Conservation (phyloP, 345 rosid species). For the Linum lewisii region DNA sequence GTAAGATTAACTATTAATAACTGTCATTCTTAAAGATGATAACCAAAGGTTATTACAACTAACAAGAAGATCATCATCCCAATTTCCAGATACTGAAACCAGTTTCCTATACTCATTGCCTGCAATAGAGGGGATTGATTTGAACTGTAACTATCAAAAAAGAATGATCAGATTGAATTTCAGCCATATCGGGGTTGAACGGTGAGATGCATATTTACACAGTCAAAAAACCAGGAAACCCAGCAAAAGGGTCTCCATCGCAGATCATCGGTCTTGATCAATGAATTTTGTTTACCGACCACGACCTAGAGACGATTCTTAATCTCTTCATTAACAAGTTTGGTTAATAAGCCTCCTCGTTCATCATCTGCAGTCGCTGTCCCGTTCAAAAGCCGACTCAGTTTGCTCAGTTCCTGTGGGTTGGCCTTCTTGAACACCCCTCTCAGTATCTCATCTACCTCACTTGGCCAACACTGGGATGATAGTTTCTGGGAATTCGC, state of each 20-base stretch:
- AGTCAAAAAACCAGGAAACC: background rate
- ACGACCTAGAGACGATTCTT: background rate
- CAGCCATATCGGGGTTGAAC: background rate
- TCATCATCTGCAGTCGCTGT: background rate
- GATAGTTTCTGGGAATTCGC: background rate
- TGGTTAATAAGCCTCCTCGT: background rate
- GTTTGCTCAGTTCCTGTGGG: background rate
- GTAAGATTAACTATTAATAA: too few species aligned
- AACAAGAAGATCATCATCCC: too few species aligned
- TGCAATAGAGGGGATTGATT: too few species aligned
- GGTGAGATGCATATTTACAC: background rate
- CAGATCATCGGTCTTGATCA: background rate
- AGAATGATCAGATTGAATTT: background rate
- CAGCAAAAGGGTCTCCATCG: background rate
- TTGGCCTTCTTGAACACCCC: constrained; percentile 1
- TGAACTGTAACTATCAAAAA: too few species aligned
- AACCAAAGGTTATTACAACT: too few species aligned
- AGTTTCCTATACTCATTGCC: too few species aligned
- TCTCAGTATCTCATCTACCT: background rate
- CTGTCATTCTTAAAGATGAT: too few species aligned
- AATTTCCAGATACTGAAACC: too few species aligned
- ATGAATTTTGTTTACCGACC: background rate
- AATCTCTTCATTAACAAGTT: background rate
- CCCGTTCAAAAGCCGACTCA: background rate
- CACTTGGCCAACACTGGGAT: background rate